Percentiles rank a stretch among this genome's conserved stretches.
Evolutionary conservation across 495 filamentous ascomycete species (phyloP).

Genomic region (Corynascus novoguineensis): DNA sequence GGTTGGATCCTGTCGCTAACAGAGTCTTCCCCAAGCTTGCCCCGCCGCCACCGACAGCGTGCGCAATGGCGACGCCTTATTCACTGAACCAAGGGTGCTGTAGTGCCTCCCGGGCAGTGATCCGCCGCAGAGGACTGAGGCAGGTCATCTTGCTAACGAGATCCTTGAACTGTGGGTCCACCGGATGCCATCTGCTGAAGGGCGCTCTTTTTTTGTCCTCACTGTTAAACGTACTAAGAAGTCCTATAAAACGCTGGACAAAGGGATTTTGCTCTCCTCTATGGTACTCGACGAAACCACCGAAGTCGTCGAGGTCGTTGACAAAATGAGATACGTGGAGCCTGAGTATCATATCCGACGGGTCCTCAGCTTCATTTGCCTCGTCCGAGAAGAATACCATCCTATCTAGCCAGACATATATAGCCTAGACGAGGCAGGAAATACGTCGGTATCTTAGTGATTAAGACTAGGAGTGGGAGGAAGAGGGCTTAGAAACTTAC

Average conservation of each 20-base stretch:
- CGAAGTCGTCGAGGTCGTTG: neutral
- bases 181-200: neutral
- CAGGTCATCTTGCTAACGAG: slow-evolving; percentile 4
- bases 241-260: slow-evolving; percentile 1
- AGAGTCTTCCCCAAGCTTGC: too few relatives aligned
- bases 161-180: slow-evolving; percentile 1
- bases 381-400: slow-evolving; percentile 6
- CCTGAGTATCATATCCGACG: slow-evolving; percentile 2
- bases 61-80: too few relatives aligned
- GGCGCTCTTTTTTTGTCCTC: neutral
- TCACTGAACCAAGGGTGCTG: slow-evolving; percentile 6
- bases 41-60: too few relatives aligned
- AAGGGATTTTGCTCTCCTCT: slow-evolving; percentile 3
- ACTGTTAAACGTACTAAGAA: neutral
- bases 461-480: neutral
- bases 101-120: slow-evolving; percentile 5
- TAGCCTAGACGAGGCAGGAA: slow-evolving; percentile 1
- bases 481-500: neutral
- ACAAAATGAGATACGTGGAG: slow-evolving; percentile 4
- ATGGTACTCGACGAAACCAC: slow-evolving; percentile 3
- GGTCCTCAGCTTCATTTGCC: slow-evolving; percentile 1
- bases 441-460: neutral
- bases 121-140: neutral
- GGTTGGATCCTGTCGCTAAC: too few relatives aligned
- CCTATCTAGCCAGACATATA: slow-evolving; percentile 3